A percentile compares a stretch with the other conserved stretches of the same genome.
These are phyloP conservation scores for Dryas alaskensis DNA, from an alignment of 306 rosid genomes.

Conservation along the genomic window DNA sequence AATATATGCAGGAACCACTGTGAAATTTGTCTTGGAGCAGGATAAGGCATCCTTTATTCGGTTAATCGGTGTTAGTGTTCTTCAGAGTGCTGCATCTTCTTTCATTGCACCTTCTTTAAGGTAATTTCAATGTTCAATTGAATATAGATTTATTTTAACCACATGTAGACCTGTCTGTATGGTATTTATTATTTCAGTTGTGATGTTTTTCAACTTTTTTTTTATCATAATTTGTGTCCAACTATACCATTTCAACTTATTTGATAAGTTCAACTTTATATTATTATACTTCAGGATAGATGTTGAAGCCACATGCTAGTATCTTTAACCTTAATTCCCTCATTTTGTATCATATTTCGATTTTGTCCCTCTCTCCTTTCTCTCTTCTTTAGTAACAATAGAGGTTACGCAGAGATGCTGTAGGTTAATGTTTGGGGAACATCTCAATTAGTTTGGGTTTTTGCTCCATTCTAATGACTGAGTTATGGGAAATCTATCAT, in stretches of 20 bases:
- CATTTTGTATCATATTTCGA: too few species aligned
- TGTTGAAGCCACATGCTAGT: not conserved
- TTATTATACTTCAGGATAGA: not conserved
- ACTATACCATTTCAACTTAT: not conserved
- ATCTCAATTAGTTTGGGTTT: too few species aligned
- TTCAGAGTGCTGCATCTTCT: slow-evolving; percentile 83
- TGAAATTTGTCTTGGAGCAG: slow-evolving; percentile 82
- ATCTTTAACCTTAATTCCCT: too few species aligned
- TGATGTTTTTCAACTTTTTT: not conserved
- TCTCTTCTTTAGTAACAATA: not conserved
- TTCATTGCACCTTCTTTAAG: slow-evolving; percentile 86
- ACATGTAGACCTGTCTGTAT: not conserved
- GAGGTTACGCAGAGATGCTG: too few species aligned
- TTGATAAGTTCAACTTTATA: not conserved
- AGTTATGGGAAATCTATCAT: too few species aligned
- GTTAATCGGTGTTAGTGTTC: slow-evolving; percentile 66
- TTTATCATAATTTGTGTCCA: not conserved
- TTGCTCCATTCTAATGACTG: too few species aligned
- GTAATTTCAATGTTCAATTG: slow-evolving; percentile 37
- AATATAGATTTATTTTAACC: not conserved
- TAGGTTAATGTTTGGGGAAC: too few species aligned
- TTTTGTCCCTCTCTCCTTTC: not conserved
- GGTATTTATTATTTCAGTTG: not conserved
- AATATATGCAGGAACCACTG: slow-evolving; percentile 74
- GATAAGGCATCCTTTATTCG: slow-evolving; percentile 70